Percentiles rank a stretch among this genome's conserved stretches.
These are phyloP conservation scores for Albifimbria verrucaria DNA, from an alignment of 2,329 filamentous ascomycete genomes.

Conservation along the genomic window DNA sequence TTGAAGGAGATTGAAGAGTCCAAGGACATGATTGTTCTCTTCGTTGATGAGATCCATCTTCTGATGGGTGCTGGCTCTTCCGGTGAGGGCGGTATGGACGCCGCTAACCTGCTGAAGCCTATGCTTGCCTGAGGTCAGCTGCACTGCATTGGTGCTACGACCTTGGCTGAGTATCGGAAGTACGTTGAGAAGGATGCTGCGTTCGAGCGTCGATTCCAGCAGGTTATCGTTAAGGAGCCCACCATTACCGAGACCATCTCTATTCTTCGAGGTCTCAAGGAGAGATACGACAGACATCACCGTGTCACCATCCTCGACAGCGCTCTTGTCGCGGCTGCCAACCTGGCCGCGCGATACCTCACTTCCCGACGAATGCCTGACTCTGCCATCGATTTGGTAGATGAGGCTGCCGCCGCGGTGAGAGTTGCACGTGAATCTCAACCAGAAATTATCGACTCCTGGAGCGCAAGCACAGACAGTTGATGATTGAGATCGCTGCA, in stretches of 20 bases:
- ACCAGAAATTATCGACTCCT: constrained; percentile 94
- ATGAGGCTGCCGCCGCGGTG: constrained; percentile 96
- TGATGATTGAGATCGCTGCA: constrained; percentile 97
- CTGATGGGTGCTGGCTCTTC: constrained; percentile 96
- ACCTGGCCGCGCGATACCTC: constrained; percentile 86
- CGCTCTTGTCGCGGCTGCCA: constrained; percentile 89
- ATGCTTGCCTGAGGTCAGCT: constrained; percentile 96
- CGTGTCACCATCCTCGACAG: constrained; percentile 95
- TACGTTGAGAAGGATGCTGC: constrained; percentile 99
- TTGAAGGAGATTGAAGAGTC: constrained; percentile 94
- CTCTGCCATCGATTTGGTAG: constrained; percentile 93
- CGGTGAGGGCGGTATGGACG: constrained; percentile 97
- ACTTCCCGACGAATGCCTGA: constrained; percentile 89
- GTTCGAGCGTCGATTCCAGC: constrained; percentile 97
- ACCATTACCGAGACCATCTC: constrained; percentile 86
- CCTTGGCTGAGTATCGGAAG: constrained; percentile 91
- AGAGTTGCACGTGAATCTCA: constrained; percentile 94
- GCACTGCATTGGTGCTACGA: constrained; percentile 97
- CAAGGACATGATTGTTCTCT: constrained; percentile 95
- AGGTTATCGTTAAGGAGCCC: constrained; percentile 95
- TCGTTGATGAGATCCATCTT: constrained; percentile 97
- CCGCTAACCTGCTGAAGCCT: constrained; percentile 94
- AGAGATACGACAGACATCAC: constrained; percentile 97
- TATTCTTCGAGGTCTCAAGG: constrained; percentile 96
- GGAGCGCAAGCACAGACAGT: constrained; percentile 82